Percentiles rank a stretch among this genome's conserved stretches.
phyloP scores from a whole-genome alignment of 2,329 filamentous ascomycete genomes.

The Aspergillus calidoustus region DNA sequence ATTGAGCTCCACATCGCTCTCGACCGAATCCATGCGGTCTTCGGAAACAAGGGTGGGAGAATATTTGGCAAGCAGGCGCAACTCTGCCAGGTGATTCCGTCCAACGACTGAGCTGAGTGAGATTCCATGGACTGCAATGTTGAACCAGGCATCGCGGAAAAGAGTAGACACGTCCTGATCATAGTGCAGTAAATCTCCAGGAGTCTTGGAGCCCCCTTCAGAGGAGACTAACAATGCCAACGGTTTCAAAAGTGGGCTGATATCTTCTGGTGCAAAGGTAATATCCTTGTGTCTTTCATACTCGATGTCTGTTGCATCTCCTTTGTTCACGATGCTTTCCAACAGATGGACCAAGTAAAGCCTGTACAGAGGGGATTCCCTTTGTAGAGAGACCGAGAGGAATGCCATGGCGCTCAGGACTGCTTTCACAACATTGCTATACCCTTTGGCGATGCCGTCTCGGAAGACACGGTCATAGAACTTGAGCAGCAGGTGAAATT shows the following conservation, averaged over 20 bases:
- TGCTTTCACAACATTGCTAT: constrained; percentile 70
- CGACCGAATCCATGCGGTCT: constrained; percentile 83
- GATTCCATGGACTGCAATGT: constrained; percentile 93
- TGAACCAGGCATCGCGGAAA: constrained; percentile 95
- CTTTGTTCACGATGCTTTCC: constrained; percentile 86
- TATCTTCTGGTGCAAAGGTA: constrained; percentile 82
- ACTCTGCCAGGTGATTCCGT: constrained; percentile 73
- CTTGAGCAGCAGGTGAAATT: constrained; percentile 85
- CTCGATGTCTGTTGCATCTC: constrained; percentile 77
- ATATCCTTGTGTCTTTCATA: constrained; percentile 77
- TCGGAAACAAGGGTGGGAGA: constrained; percentile 87
- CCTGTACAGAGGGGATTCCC: constrained; percentile 75
- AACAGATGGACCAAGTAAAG: constrained; percentile 84
- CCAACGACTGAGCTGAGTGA: constrained; percentile 73
- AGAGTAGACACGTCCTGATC: constrained; percentile 74
- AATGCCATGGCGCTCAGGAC: constrained; percentile 80
- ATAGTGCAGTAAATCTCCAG: constrained; percentile 34
- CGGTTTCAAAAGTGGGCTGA: constrained; percentile 83
- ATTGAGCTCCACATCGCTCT: constrained; percentile 96
- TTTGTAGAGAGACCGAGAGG: constrained; percentile 71
- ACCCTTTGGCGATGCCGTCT: constrained; percentile 72
- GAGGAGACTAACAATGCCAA: constrained; percentile 82
- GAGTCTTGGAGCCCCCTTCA: constrained; percentile 30
- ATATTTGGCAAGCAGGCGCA: constrained; percentile 83
- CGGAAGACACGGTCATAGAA: constrained; percentile 77